Percentiles rank a stretch among this genome's conserved stretches.
Conservation (phyloP, 306 rosid species). For the Biancaea sappan region DNA sequence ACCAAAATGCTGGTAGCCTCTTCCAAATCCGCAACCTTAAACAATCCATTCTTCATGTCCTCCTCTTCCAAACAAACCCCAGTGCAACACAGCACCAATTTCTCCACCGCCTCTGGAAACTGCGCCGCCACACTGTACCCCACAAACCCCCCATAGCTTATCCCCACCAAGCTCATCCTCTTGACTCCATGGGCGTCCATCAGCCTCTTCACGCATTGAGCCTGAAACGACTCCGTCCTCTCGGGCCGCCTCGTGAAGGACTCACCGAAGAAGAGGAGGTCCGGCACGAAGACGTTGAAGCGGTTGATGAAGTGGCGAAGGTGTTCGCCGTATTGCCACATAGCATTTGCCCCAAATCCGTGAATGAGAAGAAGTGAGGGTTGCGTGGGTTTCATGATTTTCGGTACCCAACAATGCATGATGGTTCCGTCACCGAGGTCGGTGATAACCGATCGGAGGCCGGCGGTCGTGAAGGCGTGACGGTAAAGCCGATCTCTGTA, state of each 20-base stretch:
- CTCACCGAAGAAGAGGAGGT: slow-evolving; percentile 73
- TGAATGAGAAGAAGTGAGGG: slow-evolving; percentile 64
- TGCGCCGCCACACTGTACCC: slow-evolving; percentile 62
- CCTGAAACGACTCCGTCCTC: slow-evolving; percentile 66
- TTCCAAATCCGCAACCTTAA: slow-evolving; percentile 55
- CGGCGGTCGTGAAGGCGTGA: slow-evolving; percentile 48
- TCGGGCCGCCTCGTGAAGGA: slow-evolving; percentile 57
- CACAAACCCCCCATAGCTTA: slow-evolving; percentile 84
- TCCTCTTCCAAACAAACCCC: slow-evolving; percentile 75
- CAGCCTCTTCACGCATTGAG: slow-evolving; percentile 46
- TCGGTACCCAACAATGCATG: slow-evolving; percentile 81
- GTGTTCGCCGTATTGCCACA: slow-evolving; percentile 78
- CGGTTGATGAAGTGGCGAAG: slow-evolving; percentile 40
- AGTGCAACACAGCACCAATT: slow-evolving; percentile 59
- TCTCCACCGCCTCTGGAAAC: slow-evolving; percentile 64
- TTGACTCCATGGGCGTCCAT: slow-evolving; percentile 55
- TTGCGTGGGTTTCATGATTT: slow-evolving; percentile 36
- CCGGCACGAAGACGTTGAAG: slow-evolving; percentile 77
- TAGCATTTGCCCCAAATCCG: slow-evolving; percentile 85
- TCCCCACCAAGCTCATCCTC: slow-evolving; percentile 61
- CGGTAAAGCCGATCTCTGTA: slow-evolving; percentile 66
- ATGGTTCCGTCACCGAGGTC: slow-evolving; percentile 66
- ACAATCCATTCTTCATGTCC: slow-evolving; percentile 61
- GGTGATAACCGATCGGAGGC: slow-evolving; percentile 55
- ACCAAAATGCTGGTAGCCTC: slow-evolving; percentile 67